Base-by-base conservation (phyloP, 306 rosid species). In the Clitoria ternatea region DNA sequence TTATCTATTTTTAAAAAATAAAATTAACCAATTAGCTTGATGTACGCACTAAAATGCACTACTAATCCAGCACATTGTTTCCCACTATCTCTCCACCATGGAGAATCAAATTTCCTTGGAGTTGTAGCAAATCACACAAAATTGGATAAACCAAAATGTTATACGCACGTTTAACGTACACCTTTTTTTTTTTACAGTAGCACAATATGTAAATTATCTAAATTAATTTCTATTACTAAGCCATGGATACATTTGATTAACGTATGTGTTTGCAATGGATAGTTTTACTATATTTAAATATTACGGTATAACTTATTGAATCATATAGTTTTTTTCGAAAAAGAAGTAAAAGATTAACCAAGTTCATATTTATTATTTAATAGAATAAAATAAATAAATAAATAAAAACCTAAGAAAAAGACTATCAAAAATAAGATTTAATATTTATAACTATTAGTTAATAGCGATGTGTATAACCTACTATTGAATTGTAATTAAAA, bases 31-130 rank as follows among this genome's bases (percentile, higher is more conserved):
- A n/a, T n/a, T n/a, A n/a, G 22, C 15, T 43, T 32, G 12, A 32
- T 42, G 26, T 7, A 15, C 36, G 30, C 75, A 55, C 65, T 30
- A 56, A 71, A 42, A 37, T 53, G 42, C 45, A 54, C 30, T 13
- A 39, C 32, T 20, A 29, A 75, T 56, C 23, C 62, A 11, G 17
- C 33, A 33, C 63, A 26, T 39, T 69, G 71, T 49, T 68, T 6
- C 76, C 76, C 81, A 77, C 71, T 68, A 4, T 39, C 18, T 48
- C 63, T 48, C 76, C 76, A 77, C 81, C 49, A 27, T 8, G 18
- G 1, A 1, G 2, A 47, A 59, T 61, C 23, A 61, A 61, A 23
- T 48, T 11, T 15, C n/a, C n/a, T n/a, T n/a, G n/a, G n/a, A 61
- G 4, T 36, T 73, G 0, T 7, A 10, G 22, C 7, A 37, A 26